Evolutionary conservation across 345 rosid genomes (phyloP).

Genomic region (Eucalyptus brandiana): DNA sequence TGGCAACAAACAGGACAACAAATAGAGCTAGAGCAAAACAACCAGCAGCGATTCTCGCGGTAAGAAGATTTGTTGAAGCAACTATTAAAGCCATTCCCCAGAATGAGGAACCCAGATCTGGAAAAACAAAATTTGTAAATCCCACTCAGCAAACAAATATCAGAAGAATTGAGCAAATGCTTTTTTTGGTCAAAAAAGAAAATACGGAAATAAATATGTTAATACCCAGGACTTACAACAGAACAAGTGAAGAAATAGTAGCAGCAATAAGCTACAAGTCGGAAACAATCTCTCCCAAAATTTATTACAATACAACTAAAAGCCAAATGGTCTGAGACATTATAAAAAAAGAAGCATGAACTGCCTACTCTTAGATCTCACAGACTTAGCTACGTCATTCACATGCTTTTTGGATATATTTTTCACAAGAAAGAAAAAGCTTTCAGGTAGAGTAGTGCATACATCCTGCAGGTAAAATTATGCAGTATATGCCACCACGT

Average conservation of each 20-base stretch:
- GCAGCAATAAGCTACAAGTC: background rate
- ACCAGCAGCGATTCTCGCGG: conserved; percentile 94
- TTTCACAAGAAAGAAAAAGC: background rate
- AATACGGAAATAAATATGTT: background rate
- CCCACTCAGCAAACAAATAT: background rate
- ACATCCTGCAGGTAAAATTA: conserved; percentile 99
- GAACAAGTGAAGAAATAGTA: background rate
- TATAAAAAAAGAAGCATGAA: background rate
- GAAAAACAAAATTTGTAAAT: background rate
- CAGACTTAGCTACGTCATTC: background rate
- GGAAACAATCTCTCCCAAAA: background rate
- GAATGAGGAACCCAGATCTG: conserved; percentile 98
- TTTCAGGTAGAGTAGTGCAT: conserved; percentile 4
- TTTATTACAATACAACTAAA: background rate
- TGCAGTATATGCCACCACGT: conserved; percentile 90
- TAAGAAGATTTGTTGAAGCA: conserved; percentile 76
- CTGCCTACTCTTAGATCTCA: background rate
- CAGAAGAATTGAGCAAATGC: background rate
- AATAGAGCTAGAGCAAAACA: conserved; percentile 66
- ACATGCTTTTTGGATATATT: background rate
- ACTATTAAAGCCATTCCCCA: conserved; percentile 99
- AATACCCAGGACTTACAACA: background rate
- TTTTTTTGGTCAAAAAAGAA: background rate
- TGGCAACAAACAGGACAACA: conserved; percentile 77
- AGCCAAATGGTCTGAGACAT: background rate